Base-by-base conservation (phyloP, 1,139 yeast genomes). In the Geotrichum fermentans region DNA sequence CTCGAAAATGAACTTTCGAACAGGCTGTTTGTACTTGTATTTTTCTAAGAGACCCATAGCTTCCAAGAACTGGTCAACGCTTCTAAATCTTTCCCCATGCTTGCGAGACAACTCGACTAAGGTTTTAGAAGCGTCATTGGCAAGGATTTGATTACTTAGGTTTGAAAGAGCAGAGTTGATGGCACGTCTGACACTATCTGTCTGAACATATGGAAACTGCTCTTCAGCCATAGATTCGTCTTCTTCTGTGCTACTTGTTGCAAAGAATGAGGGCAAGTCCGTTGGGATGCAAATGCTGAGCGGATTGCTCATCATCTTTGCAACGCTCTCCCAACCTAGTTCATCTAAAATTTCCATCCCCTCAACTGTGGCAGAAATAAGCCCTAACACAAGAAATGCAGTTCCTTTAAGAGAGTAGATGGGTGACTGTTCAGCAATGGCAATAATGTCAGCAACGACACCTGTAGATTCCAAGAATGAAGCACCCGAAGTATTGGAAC, bases 331-430 rank as follows among this genome's bases (percentile, higher is more conserved):
- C 97, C 97, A 90, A 1, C 80, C 80, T 48, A 75, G 69, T 58
- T 88, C 95, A 61, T 87, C 95, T 47, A 90, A 68, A n/a, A 89
- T 79, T 59, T 89, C 97, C 29, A 81, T 74, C 0, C 97, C 97
- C 59, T 87, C 90, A 32, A 71, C 71, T 0, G 95, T 87, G 16
- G 75, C 73, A 0, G 94, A 73, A 17, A 89, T 73, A 58, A 87
- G 73, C 0, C 97, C 96, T 39, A 90, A 69, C 1, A 80, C 85
- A 58, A 78, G 85, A 60, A 84, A 86, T 24, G 95, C 85, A 0
- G 89, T 75, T 0, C 92, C 92, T 51, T 83, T 74, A 33, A 90
- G 63, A 51, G 82, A 79, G 72, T 85, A 78, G 16, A 82, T 73
- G 3, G 75, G 70, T 2, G 90, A 77, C 2, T 67, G 62, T 35